phyloP scores from a whole-genome alignment of 108 stramenopile species.

The Cyclotella choctawhatcheeana region DNA sequence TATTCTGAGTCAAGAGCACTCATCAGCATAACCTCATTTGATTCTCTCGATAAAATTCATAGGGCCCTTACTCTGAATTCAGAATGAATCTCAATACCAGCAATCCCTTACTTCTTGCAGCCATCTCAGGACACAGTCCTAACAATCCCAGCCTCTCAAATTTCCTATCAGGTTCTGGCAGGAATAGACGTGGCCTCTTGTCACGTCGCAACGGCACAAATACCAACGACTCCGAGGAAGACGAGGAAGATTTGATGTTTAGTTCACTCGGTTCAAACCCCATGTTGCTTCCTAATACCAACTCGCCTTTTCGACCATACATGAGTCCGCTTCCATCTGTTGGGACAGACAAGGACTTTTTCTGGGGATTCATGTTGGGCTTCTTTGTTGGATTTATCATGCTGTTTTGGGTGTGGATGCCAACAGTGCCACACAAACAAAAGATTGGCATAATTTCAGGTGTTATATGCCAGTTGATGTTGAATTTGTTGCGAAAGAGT shows the following conservation, averaged over 20 bases:
- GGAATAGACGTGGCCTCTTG: no score
- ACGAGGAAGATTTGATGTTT: conserved; percentile 42
- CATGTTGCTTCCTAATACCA: conserved; percentile 10
- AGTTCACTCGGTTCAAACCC: conserved; percentile 36
- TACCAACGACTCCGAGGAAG: conserved; percentile 12
- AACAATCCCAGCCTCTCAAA: no score
- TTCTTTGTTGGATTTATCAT: conserved; percentile 93
- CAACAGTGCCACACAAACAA: conserved; percentile 88
- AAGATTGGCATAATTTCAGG: conserved; percentile 92
- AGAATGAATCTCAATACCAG: conserved; percentile 80
- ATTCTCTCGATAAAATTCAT: no score
- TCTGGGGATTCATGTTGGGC: conserved; percentile 92
- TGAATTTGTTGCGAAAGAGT: conserved; percentile 62
- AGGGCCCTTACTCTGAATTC: conserved; percentile 86
- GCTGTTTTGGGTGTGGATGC: conserved; percentile 95
- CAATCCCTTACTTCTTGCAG: conserved; percentile 49
- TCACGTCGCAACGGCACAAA: no score
- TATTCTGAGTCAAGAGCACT: no score
- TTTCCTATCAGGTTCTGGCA: no score
- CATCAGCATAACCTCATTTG: no score
- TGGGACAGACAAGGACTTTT: conserved; percentile 89
- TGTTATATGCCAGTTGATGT: conserved; percentile 72
- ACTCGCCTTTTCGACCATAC: conserved; percentile 23
- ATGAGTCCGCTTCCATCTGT: conserved; percentile 45
- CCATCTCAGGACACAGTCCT: conserved; percentile 17